Evolutionary conservation across 768 basidiomycete species (phyloP), one percentile per base, ranked within the genome.

Genomic region (Boletus pseudopeckii): DNA sequence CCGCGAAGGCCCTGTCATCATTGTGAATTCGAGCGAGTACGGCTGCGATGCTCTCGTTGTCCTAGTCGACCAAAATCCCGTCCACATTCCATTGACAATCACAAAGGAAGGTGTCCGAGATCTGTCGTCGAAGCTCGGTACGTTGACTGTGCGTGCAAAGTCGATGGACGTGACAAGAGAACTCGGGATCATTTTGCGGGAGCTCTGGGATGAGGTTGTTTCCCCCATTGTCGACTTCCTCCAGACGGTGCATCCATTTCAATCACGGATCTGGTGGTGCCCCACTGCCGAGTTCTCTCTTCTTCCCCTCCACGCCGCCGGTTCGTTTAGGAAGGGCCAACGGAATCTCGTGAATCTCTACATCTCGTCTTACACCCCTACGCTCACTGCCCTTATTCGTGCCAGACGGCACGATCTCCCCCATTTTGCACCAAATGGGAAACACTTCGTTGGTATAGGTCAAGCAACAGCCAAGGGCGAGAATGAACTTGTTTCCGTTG

Each of bases 291-390:
- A 22, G 20, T 40, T 40, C 20, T 40, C 39, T 13, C 20, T 7
- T 20, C 39, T 40, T 7, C 20, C 39, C 3, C 7, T 40, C 0
- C 39, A 40, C 6, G 20, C 39, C 7, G 18, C 39, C 7, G 39
- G 39, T 7, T 20, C 39, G 20, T 40, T 7, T 13, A 22, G 20
- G 20, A 40, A 20, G 5, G 20, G 20, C 5, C 39, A 22, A 26
- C 30, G 30, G 7, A 45, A 37, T 48, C 45, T 59, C 51, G 44
- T 55, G 39, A 53, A 40, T 10, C 28, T 52, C 4, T 58, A 59
- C 30, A 40, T 55, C 24, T 59, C 61, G 15, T 62, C 61, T n/a
- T 59, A 62, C 11, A 62, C 61, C 5, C 56, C 61, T 0, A 59
- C 48, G 2, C 17, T 62, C 20, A 43, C 38, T 2, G 47, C 61